Percentiles rank a stretch among this genome's conserved stretches.
Evolutionary conservation across 2,329 filamentous ascomycete genomes (phyloP).

Genomic region (Rhinocladiella similis): DNA sequence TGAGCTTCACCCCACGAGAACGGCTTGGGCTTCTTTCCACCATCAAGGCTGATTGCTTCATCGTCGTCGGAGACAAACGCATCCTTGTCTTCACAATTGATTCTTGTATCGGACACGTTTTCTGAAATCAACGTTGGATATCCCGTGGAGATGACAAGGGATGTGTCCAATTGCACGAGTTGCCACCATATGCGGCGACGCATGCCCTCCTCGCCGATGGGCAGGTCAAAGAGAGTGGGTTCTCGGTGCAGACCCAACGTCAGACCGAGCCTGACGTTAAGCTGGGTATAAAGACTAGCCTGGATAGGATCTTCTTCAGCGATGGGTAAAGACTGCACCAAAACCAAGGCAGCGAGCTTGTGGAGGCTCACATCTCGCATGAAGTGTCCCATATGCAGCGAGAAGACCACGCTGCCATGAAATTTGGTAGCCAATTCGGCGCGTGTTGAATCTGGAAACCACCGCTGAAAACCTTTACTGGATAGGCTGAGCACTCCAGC

Average conservation of each 20-base stretch:
- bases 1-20: constrained; percentile 17
- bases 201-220: constrained; percentile 45
- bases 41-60: constrained; percentile 37
- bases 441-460: constrained; percentile 30
- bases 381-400: constrained; percentile 45
- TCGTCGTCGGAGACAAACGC: constrained; percentile 40
- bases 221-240: constrained; percentile 48
- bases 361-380: constrained; percentile 47
- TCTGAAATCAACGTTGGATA: constrained; percentile 50
- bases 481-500: constrained; percentile 49
- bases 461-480: constrained; percentile 31
- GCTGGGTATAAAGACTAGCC: constrained; percentile 49
- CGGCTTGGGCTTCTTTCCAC: constrained; percentile 20
- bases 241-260: constrained; percentile 42
- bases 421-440: constrained; percentile 39
- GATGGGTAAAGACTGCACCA: constrained; percentile 48
- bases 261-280: constrained; percentile 43
- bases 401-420: constrained; percentile 45
- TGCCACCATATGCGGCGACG: constrained; percentile 41
- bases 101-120: constrained; percentile 49
- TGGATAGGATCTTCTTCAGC: constrained; percentile 52
- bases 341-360: constrained; percentile 47
- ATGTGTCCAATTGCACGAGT: constrained; percentile 54
- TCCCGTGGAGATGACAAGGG: constrained; percentile 52
- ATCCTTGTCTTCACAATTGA: constrained; percentile 50